Evolutionary conservation across 2,329 filamentous ascomycete genomes (phyloP), one percentile per base, ranked within the genome.

Genomic region (Phialophora tarda): DNA sequence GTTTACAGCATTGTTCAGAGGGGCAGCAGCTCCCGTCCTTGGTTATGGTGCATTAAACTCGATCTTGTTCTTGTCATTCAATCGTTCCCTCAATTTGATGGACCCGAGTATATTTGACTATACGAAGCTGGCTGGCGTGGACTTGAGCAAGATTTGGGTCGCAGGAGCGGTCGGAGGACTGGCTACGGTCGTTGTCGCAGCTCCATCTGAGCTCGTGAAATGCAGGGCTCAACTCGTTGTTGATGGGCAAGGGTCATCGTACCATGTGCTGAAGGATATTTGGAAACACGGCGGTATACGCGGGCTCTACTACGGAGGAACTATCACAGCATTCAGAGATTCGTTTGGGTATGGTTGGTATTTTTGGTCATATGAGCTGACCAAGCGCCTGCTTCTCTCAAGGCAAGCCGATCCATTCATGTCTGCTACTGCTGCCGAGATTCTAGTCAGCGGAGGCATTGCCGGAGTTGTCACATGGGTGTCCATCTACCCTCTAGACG

Each of bases 321-420:
- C 81, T 0, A 87, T 97, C 17, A 98, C 94, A 0, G 91, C 90
- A 61, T 76, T 94, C 48, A 85, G 94, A 58, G 94, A 98, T 78
- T 89, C 90, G 65, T 86, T 97, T 63, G 94, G 94, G n/a, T 98
- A 97, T 79, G 94, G 93, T 0, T 97, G 97, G 78, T 98, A 97
- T 85, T 98, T 98, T 77, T 96, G 91, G 91, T 90, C 90, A 0
- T 98, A 97, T 75, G 91, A 96, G 78, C 81, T 93, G 65, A 87
- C 84, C 70, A 92, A 89, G 69, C 84, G 86, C 41, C 80, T 82
- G 62, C 82, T 88, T 77, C 80, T 81, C 21, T 79, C 79, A 41
- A 71, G 77, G 5, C 73, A 76, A 17, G 53, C 71, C 24, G 69
- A 72, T 63, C 70, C 70, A 4, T 71, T 70, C 28, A 23, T 50